Percentiles rank a stretch among this genome's conserved stretches.
phyloP scores from a whole-genome alignment of 2,329 filamentous ascomycete genomes.

The Huntiella abstrusa region DNA sequence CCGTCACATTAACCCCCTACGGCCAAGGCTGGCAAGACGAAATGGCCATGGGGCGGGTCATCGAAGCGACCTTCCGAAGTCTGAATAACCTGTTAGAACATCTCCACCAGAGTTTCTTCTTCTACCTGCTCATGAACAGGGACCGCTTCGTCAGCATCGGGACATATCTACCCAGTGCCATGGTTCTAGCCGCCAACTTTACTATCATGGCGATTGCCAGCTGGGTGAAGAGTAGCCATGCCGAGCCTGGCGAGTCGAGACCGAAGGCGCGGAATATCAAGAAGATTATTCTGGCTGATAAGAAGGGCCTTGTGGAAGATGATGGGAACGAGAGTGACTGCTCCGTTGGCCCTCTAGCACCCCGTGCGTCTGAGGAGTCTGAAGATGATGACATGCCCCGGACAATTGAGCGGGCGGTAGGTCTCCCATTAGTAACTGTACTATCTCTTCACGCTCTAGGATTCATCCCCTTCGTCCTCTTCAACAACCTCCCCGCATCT shows the following conservation, averaged over 20 bases:
- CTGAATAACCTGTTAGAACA: slow-evolving; percentile 94
- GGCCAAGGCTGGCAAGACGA: slow-evolving; percentile 96
- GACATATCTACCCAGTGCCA: slow-evolving; percentile 92
- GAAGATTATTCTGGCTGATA: neutral
- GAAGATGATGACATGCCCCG: slow-evolving; percentile 1
- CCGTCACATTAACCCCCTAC: slow-evolving; percentile 77
- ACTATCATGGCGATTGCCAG: slow-evolving; percentile 85
- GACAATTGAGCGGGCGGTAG: slow-evolving; percentile 44
- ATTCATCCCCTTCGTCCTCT: slow-evolving; percentile 64
- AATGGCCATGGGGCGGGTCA: slow-evolving; percentile 76
- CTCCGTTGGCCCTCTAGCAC: neutral
- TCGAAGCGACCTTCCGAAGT: slow-evolving; percentile 82
- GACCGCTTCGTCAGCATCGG: slow-evolving; percentile 95
- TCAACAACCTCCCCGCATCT: slow-evolving; percentile 51
- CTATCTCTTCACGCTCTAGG: slow-evolving; percentile 56
- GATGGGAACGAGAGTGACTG: neutral
- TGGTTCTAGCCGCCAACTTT: slow-evolving; percentile 87
- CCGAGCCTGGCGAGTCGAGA: neutral
- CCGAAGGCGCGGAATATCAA: neutral
- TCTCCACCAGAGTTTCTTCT: slow-evolving; percentile 97
- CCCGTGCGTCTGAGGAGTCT: neutral
- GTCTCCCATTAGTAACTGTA: slow-evolving; percentile 57
- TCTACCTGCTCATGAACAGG: slow-evolving; percentile 82
- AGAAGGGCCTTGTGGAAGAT: slow-evolving; percentile 14
- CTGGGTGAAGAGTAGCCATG: slow-evolving; percentile 74